Base-by-base conservation (phyloP, 306 rosid genomes). In the Pyrus pyrifolia region DNA sequence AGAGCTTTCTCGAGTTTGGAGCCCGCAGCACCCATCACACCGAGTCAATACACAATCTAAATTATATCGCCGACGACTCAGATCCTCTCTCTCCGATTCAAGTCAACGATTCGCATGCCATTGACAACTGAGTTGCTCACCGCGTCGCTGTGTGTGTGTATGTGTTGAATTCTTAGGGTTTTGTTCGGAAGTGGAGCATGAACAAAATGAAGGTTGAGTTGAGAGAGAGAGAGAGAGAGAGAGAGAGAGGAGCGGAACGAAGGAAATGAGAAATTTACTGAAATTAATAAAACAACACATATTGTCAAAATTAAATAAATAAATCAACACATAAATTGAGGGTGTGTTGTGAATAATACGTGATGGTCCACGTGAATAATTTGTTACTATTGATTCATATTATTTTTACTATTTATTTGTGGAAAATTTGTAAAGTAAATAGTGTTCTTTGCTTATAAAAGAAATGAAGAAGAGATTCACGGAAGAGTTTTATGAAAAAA, bases 1-100 rank as follows among this genome's bases (percentile, higher is more conserved):
- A 96, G 98, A 85, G 98, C 99, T 83, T 91, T 96, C 89, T 92
- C 99, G 64, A 96, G 98, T 86, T 96, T 96, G 44, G 99, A 96
- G 79, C 99, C 99, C 64, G 98, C 89, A 68, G 96, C 97, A 87
- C 99, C 99, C 99, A 96, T 93, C 23, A 74, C 77, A 70, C 74
- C 80, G 78, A 65, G 83, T 86, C 66, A 81, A 86, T 67, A 67
- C 66, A 59, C 59, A 75, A 87, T 77, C 42, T 85, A 67, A 15
- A 40, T 31, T 64, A 73, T 25, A 66, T 25, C 60, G 60, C 68
- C 72, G 44, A n/a, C 70, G 58, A 78, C 80, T 85, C 85, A 87
- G 90, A 92, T 90, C 95, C 80, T 65, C 71, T 55, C 23, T 42
- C 61, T 30, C 75, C 75, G 79, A 72, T 85, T 82, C 87, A 72